Evolutionary conservation across 2,329 filamentous ascomycete genomes (phyloP).

Genomic region (Bipolaris sorokiniana): DNA sequence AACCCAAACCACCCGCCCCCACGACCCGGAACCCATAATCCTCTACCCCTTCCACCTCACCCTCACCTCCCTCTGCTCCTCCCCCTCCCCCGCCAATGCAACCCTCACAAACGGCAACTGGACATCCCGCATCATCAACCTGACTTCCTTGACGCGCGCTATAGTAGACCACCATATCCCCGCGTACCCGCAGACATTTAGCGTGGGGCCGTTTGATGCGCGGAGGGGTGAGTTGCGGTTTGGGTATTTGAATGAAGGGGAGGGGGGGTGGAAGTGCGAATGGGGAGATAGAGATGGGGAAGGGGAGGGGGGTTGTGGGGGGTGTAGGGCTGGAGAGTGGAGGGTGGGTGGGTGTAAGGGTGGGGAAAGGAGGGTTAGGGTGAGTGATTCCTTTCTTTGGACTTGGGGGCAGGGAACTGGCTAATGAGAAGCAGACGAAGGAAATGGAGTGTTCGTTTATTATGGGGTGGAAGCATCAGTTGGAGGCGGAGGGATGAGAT

Average conservation of each 20-base stretch:
- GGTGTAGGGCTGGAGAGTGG: slow-evolving; percentile 22
- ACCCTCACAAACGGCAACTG: slow-evolving; percentile 1
- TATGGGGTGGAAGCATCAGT: slow-evolving; percentile 11
- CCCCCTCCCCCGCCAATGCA: background rate
- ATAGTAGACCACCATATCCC: slow-evolving; percentile 11
- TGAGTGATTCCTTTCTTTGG: background rate
- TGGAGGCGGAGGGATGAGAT: background rate
- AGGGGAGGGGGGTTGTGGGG: slow-evolving; percentile 24
- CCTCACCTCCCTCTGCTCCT: slow-evolving; percentile 13
- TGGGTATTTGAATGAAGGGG: slow-evolving; percentile 3
- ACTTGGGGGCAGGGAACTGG: background rate
- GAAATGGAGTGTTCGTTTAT: slow-evolving; percentile 24
- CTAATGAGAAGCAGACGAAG: slow-evolving; percentile 4
- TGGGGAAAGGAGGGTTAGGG: background rate
- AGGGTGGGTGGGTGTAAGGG: background rate
- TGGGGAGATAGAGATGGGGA: slow-evolving; percentile 21
- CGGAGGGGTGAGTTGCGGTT: slow-evolving; percentile 1
- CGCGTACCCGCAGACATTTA: slow-evolving; percentile 1
- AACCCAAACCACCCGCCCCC: slow-evolving; percentile 2
- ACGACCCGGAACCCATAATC: slow-evolving; percentile 7
- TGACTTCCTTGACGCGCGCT: background rate
- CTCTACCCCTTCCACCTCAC: slow-evolving; percentile 25
- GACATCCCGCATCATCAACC: background rate
- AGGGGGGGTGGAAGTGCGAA: slow-evolving; percentile 7
- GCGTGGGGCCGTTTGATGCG: slow-evolving; percentile 15